Conservation (phyloP, 2,329 filamentous ascomycete genomes). For the Madurella mycetomatis region DNA sequence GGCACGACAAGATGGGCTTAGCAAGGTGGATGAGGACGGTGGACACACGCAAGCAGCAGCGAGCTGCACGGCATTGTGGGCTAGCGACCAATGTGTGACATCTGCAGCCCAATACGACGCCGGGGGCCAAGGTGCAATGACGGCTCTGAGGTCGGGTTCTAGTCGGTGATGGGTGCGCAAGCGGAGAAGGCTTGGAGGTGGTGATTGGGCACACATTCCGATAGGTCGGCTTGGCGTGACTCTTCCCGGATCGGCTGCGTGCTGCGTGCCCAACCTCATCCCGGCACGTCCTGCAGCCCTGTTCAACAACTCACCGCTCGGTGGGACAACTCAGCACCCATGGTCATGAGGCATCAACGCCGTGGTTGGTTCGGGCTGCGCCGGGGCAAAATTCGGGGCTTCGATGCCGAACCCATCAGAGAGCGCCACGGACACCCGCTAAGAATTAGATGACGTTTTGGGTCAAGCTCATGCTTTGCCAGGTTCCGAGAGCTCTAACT, state of each 20-base stretch:
- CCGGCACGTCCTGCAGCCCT: background rate
- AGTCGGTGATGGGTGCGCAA: constrained; percentile 1
- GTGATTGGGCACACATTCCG: constrained; percentile 15
- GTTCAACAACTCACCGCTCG: constrained; percentile 16
- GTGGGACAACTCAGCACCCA: constrained; percentile 7
- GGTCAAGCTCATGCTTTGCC: background rate
- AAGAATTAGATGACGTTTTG: constrained; percentile 7
- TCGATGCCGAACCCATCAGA: constrained; percentile 21
- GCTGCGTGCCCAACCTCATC: constrained; percentile 14
- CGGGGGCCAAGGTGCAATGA: background rate
- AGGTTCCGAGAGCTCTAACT: background rate
- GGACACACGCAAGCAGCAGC: background rate
- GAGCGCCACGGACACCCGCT: constrained; percentile 17
- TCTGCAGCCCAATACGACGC: constrained; percentile 20
- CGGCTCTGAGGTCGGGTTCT: constrained; percentile 1
- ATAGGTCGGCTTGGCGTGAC: constrained; percentile 9
- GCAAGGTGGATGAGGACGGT: no score
- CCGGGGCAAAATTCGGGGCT: constrained; percentile 13
- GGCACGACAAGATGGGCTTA: no score
- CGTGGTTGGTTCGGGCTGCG: constrained; percentile 16
- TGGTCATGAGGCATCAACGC: background rate
- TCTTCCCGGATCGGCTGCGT: constrained; percentile 10
- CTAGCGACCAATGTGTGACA: constrained; percentile 12
- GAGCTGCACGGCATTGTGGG: constrained; percentile 3
- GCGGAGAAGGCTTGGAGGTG: background rate